Conservation (phyloP, 116 monocot species). For the Trichopus zeylanicus region DNA sequence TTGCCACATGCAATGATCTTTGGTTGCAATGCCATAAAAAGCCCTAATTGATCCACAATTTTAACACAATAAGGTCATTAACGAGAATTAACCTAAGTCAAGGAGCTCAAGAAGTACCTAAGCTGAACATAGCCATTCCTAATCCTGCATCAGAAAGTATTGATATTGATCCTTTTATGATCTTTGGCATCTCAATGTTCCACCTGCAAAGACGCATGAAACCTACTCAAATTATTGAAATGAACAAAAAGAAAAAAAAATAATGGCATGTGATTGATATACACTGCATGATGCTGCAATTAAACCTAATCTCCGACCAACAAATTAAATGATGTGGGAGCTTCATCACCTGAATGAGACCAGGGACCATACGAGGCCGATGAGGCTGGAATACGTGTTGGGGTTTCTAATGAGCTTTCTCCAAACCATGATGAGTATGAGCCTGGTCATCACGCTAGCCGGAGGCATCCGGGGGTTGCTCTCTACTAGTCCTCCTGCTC, state of each 20-base stretch:
- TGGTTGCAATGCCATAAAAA: conserved; percentile 97
- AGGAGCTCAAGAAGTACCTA: too few relatives aligned
- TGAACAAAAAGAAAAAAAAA: neutral
- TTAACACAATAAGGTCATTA: too few relatives aligned
- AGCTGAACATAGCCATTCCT: conserved; percentile 98
- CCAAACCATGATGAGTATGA: conserved; percentile 95
- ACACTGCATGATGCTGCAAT: too few relatives aligned
- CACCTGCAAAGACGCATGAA: conserved; percentile 36
- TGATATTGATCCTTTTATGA: conserved; percentile 73
- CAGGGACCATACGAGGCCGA: conserved; percentile 81
- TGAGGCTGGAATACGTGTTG: conserved; percentile 84
- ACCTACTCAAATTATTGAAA: too few relatives aligned
- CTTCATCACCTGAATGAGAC: conserved; percentile 93
- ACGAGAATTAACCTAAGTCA: too few relatives aligned
- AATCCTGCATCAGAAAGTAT: conserved; percentile 87
- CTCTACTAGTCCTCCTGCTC: conserved; percentile 21
- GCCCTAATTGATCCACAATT: conserved; percentile 24
- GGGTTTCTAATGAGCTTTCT: conserved; percentile 95
- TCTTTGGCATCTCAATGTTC: conserved; percentile 83
- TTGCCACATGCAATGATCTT: conserved; percentile 95
- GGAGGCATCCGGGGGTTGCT: conserved; percentile 66
- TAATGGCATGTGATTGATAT: neutral
- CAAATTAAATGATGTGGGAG: too few relatives aligned
- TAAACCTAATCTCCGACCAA: too few relatives aligned
- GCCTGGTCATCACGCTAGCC: conserved; percentile 76